Evolutionary conservation across 2,329 filamentous ascomycete species (phyloP).

Genomic region (Pseudopithomyces chartarum): DNA sequence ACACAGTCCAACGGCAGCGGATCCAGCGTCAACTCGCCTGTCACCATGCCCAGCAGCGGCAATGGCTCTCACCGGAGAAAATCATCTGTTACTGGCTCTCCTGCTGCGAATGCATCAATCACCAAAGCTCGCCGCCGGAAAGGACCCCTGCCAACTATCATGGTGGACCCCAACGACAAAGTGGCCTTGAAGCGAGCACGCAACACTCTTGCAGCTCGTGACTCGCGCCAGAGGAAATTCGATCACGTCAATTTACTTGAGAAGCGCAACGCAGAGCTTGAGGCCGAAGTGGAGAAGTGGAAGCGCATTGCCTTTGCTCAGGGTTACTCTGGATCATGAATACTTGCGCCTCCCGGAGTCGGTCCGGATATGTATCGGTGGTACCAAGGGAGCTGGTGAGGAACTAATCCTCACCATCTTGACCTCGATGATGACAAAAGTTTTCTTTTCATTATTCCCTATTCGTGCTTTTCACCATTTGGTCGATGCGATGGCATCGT

Average conservation of each 20-base stretch:
- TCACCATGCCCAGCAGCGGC: constrained; percentile 38
- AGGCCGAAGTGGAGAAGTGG: constrained; percentile 55
- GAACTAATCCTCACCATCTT: constrained; percentile 27
- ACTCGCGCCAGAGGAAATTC: constrained; percentile 87
- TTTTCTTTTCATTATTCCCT: constrained; percentile 21
- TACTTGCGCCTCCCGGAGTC: constrained; percentile 31
- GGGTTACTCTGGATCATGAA: constrained; percentile 44
- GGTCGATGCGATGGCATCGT: not conserved
- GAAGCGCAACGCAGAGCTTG: constrained; percentile 71
- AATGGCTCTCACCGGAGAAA: constrained; percentile 46
- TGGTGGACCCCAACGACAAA: constrained; percentile 74
- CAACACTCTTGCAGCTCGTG: constrained; percentile 91
- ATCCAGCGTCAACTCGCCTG: constrained; percentile 43
- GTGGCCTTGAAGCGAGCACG: constrained; percentile 90
- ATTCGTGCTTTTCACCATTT: constrained; percentile 5
- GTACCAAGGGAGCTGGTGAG: constrained; percentile 45
- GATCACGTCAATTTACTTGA: constrained; percentile 76
- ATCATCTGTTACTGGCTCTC: constrained; percentile 51
- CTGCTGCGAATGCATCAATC: constrained; percentile 73
- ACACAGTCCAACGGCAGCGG: constrained; percentile 40
- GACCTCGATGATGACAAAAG: constrained; percentile 33
- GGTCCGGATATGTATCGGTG: constrained; percentile 24
- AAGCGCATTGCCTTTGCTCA: constrained; percentile 47
- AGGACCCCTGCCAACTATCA: constrained; percentile 79
- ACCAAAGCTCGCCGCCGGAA: constrained; percentile 72